A percentile compares a stretch with the other conserved stretches of the same genome.
Conservation (phyloP, 1,139 yeast genomes). For the Saccharomyces uvarum region DNA sequence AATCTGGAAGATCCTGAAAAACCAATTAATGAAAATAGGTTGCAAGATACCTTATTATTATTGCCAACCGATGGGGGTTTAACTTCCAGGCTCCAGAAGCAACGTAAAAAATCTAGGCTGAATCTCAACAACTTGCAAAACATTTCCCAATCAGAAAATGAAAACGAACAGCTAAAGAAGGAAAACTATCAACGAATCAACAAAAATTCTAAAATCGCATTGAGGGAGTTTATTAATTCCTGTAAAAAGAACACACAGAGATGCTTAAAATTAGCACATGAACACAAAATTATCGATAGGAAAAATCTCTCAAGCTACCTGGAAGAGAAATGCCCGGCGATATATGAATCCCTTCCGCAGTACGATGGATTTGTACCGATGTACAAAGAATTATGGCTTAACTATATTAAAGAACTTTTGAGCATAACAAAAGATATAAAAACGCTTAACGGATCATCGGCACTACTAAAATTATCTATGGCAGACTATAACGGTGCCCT, state of each 20-base stretch:
- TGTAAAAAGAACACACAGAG: conserved; percentile 13
- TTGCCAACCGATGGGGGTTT: conserved; percentile 31
- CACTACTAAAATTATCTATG: conserved; percentile 53
- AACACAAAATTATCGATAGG: conserved; percentile 11
- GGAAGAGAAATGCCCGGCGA: conserved; percentile 12
- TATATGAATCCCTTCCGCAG: conserved; percentile 20
- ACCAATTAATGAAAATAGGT: conserved; percentile 26
- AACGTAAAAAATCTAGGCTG: conserved; percentile 14
- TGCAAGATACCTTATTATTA: conserved; percentile 26
- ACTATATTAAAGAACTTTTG: conserved; percentile 28
- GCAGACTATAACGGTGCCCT: conserved; percentile 83
- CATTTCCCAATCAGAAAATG: conserved; percentile 1
- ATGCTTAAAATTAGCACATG: conserved; percentile 18
- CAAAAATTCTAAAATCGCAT: conserved; percentile 25
- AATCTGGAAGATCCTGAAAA: conserved; percentile 27
- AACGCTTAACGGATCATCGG: conserved; percentile 16
- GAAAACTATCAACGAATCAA: conserved; percentile 22
- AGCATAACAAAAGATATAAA: conserved; percentile 18
- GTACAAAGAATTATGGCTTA: conserved; percentile 29
- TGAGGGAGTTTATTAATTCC: conserved; percentile 22
- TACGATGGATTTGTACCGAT: conserved; percentile 23
- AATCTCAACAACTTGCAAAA: conserved; percentile 10
- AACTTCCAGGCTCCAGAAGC: conserved; percentile 16
- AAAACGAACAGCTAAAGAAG: conserved; percentile 1
- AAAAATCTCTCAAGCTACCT: conserved; percentile 13